Evolutionary conservation across 2,329 filamentous ascomycete genomes (phyloP).

Genomic region (Cucurbitaria berberidis): DNA sequence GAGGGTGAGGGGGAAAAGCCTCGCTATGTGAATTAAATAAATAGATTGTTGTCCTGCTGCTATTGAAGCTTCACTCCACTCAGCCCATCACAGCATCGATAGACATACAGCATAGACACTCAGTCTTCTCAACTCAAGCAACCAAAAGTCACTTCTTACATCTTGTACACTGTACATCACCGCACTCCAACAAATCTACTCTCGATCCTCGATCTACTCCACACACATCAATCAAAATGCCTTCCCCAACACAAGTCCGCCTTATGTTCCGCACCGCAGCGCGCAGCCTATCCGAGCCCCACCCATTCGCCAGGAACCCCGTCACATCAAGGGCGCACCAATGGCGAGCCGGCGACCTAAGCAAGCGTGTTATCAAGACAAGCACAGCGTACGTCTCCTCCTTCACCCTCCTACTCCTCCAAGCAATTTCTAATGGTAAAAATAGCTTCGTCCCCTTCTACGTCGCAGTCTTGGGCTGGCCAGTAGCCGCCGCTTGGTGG

Average conservation of each 20-base stretch:
- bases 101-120: constrained; percentile 8
- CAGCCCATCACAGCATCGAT: constrained; percentile 4
- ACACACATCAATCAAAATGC: constrained; percentile 32
- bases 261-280: constrained; percentile 41
- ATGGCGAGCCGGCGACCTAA: constrained; percentile 30
- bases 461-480: constrained; percentile 42
- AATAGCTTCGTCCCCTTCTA: constrained; percentile 40
- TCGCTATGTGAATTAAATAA: constrained; percentile 1
- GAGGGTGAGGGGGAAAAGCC: neutral
- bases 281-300: constrained; percentile 44
- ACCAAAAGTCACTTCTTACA: neutral
- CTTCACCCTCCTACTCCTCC: neutral
- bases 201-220: neutral
- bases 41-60: constrained; percentile 5
- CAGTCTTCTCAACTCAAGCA: constrained; percentile 8
- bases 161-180: constrained; percentile 1
- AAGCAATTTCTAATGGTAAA: constrained; percentile 2
- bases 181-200: neutral
- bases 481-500: constrained; percentile 32
- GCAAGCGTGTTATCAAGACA: constrained; percentile 29
- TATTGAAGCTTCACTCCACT: constrained; percentile 10
- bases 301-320: constrained; percentile 44
- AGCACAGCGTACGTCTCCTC: constrained; percentile 32
- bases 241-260: constrained; percentile 39
- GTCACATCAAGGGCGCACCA: constrained; percentile 30